Conservation (phyloP, 805 yeast species). For the Starmerella potacharoeniae region DNA sequence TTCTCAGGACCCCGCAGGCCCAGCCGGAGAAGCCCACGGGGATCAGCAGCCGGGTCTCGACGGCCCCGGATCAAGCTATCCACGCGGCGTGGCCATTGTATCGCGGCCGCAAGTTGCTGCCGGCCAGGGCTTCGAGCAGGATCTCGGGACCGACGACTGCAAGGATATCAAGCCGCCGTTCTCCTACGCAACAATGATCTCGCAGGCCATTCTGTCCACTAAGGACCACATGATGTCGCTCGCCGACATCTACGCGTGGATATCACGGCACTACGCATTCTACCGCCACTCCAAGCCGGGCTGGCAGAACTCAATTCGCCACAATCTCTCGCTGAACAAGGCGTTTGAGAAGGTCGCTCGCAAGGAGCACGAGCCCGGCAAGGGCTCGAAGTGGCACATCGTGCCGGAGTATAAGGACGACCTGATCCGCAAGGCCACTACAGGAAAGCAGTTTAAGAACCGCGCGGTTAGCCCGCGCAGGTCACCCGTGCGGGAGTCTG, state of each 20-base stretch:
- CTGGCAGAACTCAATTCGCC: slow-evolving; percentile 97
- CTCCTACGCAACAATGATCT: slow-evolving; percentile 95
- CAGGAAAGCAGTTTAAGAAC: slow-evolving; percentile 16
- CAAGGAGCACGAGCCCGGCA: slow-evolving; percentile 92
- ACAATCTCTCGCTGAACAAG: slow-evolving; percentile 84
- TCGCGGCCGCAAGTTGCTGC: slow-evolving; percentile 31
- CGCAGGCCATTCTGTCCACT: slow-evolving; percentile 87
- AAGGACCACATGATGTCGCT: slow-evolving; percentile 79
- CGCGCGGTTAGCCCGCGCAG: neutral
- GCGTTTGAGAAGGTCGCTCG: slow-evolving; percentile 97
- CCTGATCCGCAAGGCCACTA: slow-evolving; percentile 62
- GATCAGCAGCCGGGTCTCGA: neutral
- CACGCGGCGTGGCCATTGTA: slow-evolving; percentile 35
- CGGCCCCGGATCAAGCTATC: slow-evolving; percentile 24
- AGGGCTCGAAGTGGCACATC: slow-evolving; percentile 99
- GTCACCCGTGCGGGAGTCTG: neutral
- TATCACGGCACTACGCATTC: slow-evolving; percentile 75
- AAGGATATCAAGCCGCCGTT: slow-evolving; percentile 93
- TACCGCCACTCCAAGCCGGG: slow-evolving; percentile 88
- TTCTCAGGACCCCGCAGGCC: neutral
- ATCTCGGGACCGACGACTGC: slow-evolving; percentile 74
- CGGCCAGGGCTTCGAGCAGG: slow-evolving; percentile 28
- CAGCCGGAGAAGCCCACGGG: neutral
- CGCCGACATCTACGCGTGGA: slow-evolving; percentile 88
- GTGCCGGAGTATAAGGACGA: slow-evolving; percentile 75